Evolutionary conservation across 2,329 filamentous ascomycete genomes (phyloP).

Genomic region (Fusarium oxysporum): DNA sequence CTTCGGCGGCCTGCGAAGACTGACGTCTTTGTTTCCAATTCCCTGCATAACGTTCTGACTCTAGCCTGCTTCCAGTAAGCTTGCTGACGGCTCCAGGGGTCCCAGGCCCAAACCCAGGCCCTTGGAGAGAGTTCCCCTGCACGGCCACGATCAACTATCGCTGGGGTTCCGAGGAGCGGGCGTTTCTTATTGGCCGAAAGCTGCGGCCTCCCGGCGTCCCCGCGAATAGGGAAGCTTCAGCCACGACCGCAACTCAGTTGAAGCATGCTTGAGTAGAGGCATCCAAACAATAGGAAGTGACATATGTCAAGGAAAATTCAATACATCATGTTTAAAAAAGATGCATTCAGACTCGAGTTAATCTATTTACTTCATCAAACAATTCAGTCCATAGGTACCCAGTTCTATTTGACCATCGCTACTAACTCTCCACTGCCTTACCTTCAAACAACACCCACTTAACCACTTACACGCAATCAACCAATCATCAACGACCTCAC

Average conservation of each 20-base stretch:
- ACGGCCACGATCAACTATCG: constrained; percentile 36
- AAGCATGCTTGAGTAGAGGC: constrained; percentile 36
- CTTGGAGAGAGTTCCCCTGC: constrained; percentile 15
- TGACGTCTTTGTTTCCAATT: constrained; percentile 12
- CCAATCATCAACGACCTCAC: constrained; percentile 18
- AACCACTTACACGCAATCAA: constrained; percentile 25
- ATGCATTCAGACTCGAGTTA: background rate
- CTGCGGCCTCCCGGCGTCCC: constrained; percentile 44
- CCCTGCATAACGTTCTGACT: constrained; percentile 14
- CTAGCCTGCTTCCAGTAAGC: constrained; percentile 38
- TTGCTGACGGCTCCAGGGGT: constrained; percentile 29
- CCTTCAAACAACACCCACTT: background rate
- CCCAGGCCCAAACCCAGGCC: background rate
- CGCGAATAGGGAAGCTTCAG: constrained; percentile 42
- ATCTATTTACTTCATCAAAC: constrained; percentile 5
- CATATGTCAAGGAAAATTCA: constrained; percentile 4
- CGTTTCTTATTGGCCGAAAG: constrained; percentile 31
- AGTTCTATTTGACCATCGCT: background rate
- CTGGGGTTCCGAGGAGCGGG: background rate
- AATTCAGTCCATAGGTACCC: background rate
- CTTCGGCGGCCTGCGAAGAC: constrained; percentile 23
- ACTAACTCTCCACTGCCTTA: background rate
- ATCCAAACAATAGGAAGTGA: constrained; percentile 19
- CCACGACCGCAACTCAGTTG: constrained; percentile 35
- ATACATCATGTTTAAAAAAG: constrained; percentile 23